phyloP scores from a whole-genome alignment of 2,329 filamentous ascomycete species.

The Cryphonectria japonica region DNA sequence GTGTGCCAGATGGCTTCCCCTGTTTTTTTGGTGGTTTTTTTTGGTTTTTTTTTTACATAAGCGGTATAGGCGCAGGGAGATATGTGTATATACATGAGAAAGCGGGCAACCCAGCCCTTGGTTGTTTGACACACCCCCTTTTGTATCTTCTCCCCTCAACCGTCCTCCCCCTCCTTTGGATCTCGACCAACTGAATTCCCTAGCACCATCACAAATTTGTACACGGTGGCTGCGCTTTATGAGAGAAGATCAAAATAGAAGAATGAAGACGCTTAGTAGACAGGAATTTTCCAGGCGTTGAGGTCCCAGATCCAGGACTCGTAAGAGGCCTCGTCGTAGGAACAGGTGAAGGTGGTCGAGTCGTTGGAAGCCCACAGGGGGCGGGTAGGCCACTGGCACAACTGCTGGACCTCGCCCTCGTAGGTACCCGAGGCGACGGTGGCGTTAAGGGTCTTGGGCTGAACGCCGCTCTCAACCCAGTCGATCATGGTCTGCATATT shows the following conservation, averaged over 20 bases:
- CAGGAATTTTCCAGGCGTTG: constrained; percentile 29
- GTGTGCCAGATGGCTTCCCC: background rate
- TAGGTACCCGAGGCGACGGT: constrained; percentile 39
- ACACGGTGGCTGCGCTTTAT: too few relatives aligned
- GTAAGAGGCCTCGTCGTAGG: constrained; percentile 30
- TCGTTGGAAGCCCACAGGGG: constrained; percentile 28
- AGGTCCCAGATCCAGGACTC: constrained; percentile 30
- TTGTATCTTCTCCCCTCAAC: background rate
- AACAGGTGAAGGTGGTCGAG: constrained; percentile 27
- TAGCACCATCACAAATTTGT: background rate
- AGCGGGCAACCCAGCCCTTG: background rate
- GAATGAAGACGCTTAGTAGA: constrained; percentile 24
- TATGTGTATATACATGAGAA: constrained; percentile 2
- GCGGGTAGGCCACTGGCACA: constrained; percentile 45
- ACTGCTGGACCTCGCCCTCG: constrained; percentile 40
- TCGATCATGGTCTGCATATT: constrained; percentile 74
- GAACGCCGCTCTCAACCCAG: constrained; percentile 62
- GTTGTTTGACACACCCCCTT: too few relatives aligned
- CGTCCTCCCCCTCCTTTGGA: background rate
- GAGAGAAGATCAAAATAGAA: background rate
- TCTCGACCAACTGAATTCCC: background rate
- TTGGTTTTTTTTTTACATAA: background rate
- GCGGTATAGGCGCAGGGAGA: background rate
- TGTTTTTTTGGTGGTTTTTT: too few relatives aligned
- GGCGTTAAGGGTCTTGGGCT: constrained; percentile 43